phyloP scores from a whole-genome alignment of 2,329 filamentous ascomycete genomes.

The Fusarium luffae region DNA sequence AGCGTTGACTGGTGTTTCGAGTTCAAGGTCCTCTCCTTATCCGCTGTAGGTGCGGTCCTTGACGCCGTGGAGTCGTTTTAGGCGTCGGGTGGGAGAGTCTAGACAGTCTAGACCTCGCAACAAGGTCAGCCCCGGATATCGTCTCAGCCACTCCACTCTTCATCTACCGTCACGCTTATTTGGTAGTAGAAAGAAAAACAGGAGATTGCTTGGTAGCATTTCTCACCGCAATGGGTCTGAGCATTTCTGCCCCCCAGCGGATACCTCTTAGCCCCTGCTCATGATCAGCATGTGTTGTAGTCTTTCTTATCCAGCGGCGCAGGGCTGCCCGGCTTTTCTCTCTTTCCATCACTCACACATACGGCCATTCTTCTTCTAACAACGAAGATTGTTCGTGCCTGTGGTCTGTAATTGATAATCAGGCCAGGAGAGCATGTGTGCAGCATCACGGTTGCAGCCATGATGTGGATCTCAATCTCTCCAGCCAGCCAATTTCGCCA shows the following conservation, averaged over 20 bases:
- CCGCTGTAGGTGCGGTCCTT: slow-evolving; percentile 10
- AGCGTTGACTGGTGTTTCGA: slow-evolving; percentile 10
- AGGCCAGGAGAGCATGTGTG: slow-evolving; percentile 40
- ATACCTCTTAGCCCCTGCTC: slow-evolving; percentile 29
- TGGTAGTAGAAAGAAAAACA: slow-evolving; percentile 23
- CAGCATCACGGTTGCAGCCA: slow-evolving; percentile 36
- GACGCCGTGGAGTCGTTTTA: slow-evolving; percentile 31
- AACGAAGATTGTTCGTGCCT: not conserved
- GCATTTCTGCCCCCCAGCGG: slow-evolving; percentile 12
- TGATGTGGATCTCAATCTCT: slow-evolving; percentile 42
- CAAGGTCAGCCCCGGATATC: slow-evolving; percentile 44
- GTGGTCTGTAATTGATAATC: slow-evolving; percentile 17
- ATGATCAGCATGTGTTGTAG: slow-evolving; percentile 20
- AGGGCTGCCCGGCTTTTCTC: slow-evolving; percentile 13
- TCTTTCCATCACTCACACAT: slow-evolving; percentile 10
- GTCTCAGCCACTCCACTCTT: slow-evolving; percentile 38
- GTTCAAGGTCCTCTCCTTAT: slow-evolving; percentile 1
- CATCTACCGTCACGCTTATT: slow-evolving; percentile 41
- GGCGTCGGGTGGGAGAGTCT: slow-evolving; percentile 35
- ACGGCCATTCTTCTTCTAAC: slow-evolving; percentile 4
- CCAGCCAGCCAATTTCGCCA: slow-evolving; percentile 26
- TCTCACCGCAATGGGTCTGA: slow-evolving; percentile 4
- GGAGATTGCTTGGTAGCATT: slow-evolving; percentile 8
- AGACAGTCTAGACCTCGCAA: slow-evolving; percentile 41
- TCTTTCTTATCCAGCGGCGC: slow-evolving; percentile 9